Conservation (phyloP, 2,329 filamentous ascomycete genomes). For the Metarhizium sp. region DNA sequence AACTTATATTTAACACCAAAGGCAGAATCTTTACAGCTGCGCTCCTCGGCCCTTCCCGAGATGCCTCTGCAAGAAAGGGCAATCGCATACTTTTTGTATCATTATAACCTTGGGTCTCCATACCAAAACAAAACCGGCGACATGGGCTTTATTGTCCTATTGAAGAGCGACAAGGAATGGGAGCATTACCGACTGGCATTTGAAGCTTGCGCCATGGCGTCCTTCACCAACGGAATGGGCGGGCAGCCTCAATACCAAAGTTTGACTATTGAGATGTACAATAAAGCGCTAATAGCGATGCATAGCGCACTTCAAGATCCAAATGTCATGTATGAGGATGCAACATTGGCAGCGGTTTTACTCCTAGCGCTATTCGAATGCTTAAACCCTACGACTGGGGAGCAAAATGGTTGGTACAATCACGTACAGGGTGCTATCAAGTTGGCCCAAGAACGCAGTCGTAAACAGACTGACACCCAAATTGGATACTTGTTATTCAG, state of each 20-base stretch:
- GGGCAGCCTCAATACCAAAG: neutral
- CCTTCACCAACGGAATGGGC: neutral
- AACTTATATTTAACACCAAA: no score
- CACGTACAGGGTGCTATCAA: neutral
- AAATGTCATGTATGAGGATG: neutral
- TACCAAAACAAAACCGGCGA: neutral
- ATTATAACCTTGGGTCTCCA: neutral
- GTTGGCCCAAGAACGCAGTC: neutral
- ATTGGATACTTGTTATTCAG: neutral
- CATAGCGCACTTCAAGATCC: neutral
- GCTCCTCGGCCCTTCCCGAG: no score
- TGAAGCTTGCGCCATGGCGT: neutral
- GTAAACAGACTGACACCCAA: neutral
- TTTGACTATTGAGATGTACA: neutral
- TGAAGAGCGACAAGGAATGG: neutral
- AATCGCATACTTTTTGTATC: neutral
- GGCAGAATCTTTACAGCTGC: no score
- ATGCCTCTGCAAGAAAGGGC: neutral
- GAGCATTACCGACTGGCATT: neutral
- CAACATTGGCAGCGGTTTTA: neutral
- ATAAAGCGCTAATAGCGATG: neutral
- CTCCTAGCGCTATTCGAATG: neutral
- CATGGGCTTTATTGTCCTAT: neutral
- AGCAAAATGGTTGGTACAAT: neutral
- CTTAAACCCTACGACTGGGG: neutral